A percentile compares a stretch with the other conserved stretches of the same genome.
These are phyloP conservation scores for Diaporthe australafricana DNA, from an alignment of 2,329 filamentous ascomycete species.

Conservation along the genomic window DNA sequence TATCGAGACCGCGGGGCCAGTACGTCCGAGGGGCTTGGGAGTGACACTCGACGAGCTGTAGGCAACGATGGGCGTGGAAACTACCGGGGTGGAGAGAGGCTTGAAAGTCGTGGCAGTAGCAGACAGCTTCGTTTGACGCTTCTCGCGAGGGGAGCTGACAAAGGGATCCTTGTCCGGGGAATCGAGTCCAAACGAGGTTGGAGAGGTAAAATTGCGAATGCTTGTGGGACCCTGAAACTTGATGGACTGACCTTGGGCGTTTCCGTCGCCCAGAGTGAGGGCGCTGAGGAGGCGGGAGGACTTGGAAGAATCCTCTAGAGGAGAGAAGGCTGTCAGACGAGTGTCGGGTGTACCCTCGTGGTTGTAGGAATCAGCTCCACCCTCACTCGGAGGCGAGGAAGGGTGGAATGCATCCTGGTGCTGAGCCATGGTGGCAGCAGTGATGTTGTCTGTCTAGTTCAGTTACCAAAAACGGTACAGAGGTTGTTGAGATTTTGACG, in stretches of 20 bases:
- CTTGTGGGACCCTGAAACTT: constrained; percentile 37
- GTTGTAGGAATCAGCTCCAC: constrained; percentile 66
- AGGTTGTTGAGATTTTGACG: not conserved
- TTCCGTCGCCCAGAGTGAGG: constrained; percentile 46
- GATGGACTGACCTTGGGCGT: constrained; percentile 42
- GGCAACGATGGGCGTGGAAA: constrained; percentile 38
- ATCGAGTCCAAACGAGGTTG: constrained; percentile 42
- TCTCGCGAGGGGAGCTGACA: constrained; percentile 51
- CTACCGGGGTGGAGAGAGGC: constrained; percentile 53
- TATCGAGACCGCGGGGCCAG: constrained; percentile 35
- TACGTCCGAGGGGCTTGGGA: constrained; percentile 19
- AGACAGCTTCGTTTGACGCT: constrained; percentile 64
- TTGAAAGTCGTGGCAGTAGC: constrained; percentile 73
- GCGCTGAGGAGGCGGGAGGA: constrained; percentile 52
- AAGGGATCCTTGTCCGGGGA: constrained; percentile 66
- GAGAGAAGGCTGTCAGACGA: constrained; percentile 72
- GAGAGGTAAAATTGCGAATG: constrained; percentile 29
- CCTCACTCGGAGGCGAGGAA: constrained; percentile 64
- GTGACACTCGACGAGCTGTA: constrained; percentile 38
- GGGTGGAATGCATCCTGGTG: constrained; percentile 56
- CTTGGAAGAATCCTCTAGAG: constrained; percentile 63
- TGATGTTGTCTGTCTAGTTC: not conserved
- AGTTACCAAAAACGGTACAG: not conserved
- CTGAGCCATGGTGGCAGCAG: constrained; percentile 52
- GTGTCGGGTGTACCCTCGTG: constrained; percentile 71